A percentile compares a stretch with the other conserved stretches of the same genome.
These are phyloP conservation scores for Chondrus crispus DNA, from an alignment of 23 red algal genomes.

Conservation along the genomic window DNA sequence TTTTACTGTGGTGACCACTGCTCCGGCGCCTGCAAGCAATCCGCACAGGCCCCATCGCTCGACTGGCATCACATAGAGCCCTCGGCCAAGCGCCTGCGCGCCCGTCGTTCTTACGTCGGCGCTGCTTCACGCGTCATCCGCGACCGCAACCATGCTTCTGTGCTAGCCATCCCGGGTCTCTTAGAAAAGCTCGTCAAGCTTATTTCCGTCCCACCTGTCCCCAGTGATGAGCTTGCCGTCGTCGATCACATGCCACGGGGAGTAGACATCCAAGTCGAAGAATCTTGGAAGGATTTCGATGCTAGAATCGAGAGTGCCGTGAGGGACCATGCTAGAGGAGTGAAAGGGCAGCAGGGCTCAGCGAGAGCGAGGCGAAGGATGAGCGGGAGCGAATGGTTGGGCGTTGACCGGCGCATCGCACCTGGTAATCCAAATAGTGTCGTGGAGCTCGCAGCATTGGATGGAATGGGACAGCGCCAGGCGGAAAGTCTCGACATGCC, in stretches of 20 bases:
- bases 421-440: no score
- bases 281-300: no score
- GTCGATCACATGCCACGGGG: conserved; percentile 17
- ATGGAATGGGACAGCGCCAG: no score
- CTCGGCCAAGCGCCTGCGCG: conserved; percentile 21
- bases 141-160: conserved; percentile 43
- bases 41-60: neutral
- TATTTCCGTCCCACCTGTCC: conserved; percentile 41
- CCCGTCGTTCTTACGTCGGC: conserved; percentile 25
- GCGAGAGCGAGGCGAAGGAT: no score
- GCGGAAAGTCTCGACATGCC: no score
- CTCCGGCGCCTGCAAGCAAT: neutral
- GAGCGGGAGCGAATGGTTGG: no score
- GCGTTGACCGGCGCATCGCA: neutral
- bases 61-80: conserved; percentile 47
- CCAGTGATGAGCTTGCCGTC: conserved; percentile 21
- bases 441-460: no score
- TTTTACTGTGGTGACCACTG: neutral
- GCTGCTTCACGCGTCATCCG: neutral
- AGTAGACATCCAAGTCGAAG: no score
- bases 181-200: conserved; percentile 51
- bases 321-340: no score
- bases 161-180: conserved; percentile 37
- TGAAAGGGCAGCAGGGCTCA: no score
- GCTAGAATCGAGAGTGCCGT: no score